A percentile compares a stretch with the other conserved stretches of the same genome.
Conservation (phyloP, 129 eudicot genomes). For the Oenanthe sinensis region DNA sequence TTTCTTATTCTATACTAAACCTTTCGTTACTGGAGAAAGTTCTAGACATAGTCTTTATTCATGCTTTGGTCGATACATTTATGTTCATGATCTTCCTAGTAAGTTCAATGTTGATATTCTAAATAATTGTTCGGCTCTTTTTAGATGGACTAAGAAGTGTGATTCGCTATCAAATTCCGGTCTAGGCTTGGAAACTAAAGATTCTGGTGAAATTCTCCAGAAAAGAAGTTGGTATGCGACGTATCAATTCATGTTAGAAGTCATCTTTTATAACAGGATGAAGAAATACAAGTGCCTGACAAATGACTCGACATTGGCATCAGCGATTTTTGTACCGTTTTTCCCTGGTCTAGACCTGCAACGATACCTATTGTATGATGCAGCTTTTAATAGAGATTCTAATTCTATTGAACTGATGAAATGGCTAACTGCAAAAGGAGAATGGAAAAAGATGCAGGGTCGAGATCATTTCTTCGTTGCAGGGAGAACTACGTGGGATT, state of each 20-base stretch:
- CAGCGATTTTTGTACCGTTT: slow-evolving; percentile 48
- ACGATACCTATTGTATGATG: slow-evolving; percentile 21
- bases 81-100: slow-evolving; percentile 47
- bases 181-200: slow-evolving; percentile 31
- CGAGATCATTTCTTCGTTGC: slow-evolving; percentile 48
- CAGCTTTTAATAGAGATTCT: slow-evolving; percentile 30
- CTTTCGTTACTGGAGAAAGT: no score
- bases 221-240: slow-evolving; percentile 39
- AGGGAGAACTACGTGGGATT: slow-evolving; percentile 48
- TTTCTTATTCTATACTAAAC: background rate
- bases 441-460: slow-evolving; percentile 39
- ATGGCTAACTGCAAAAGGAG: slow-evolving; percentile 34
- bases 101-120: slow-evolving; percentile 45
- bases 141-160: slow-evolving; percentile 41
- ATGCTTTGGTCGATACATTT: slow-evolving; percentile 49
- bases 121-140: slow-evolving; percentile 36
- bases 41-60: slow-evolving; percentile 16
- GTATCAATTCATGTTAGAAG: slow-evolving; percentile 32
- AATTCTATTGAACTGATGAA: slow-evolving; percentile 32
- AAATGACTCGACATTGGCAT: slow-evolving; percentile 31
- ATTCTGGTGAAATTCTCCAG: slow-evolving; percentile 23
- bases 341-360: slow-evolving; percentile 49
- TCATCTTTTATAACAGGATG: slow-evolving; percentile 43
- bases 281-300: slow-evolving; percentile 46
- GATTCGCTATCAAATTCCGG: slow-evolving; percentile 26